phyloP scores from a whole-genome alignment of 441 rosid genomes.

The Omphalea diandra region DNA sequence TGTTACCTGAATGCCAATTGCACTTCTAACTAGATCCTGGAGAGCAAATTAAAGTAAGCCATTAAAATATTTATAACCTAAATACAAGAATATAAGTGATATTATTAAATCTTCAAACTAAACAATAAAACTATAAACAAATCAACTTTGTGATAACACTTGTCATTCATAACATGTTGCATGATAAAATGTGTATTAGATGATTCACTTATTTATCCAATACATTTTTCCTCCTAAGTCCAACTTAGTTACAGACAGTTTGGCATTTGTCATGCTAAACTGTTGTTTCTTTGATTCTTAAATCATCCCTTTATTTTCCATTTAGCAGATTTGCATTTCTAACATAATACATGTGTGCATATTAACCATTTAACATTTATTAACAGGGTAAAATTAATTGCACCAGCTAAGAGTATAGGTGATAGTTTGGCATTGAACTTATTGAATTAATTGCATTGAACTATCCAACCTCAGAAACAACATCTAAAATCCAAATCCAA shows the following conservation, averaged over 20 bases:
- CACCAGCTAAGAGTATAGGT: neutral
- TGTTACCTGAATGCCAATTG: slow-evolving; percentile 79
- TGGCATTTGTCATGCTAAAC: neutral
- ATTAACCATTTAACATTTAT: neutral
- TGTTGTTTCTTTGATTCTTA: neutral
- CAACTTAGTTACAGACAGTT: neutral
- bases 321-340: neutral
- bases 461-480: neutral
- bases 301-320: neutral
- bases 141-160: neutral
- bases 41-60: slow-evolving; percentile 5
- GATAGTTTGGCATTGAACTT: neutral
- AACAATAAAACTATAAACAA: neutral
- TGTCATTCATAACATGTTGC: neutral
- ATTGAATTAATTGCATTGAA: neutral
- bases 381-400: neutral
- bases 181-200: neutral
- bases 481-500: slow-evolving; percentile 12
- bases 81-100: neutral
- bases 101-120: neutral
- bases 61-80: neutral
- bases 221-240: neutral
- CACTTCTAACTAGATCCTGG: slow-evolving; percentile 83
- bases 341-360: no score
- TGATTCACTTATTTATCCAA: neutral